A percentile compares a stretch with the other conserved stretches of the same genome.
These are phyloP conservation scores for Macadamia tetraphylla DNA, from an alignment of 164 flowering plant genomes.

Conservation along the genomic window DNA sequence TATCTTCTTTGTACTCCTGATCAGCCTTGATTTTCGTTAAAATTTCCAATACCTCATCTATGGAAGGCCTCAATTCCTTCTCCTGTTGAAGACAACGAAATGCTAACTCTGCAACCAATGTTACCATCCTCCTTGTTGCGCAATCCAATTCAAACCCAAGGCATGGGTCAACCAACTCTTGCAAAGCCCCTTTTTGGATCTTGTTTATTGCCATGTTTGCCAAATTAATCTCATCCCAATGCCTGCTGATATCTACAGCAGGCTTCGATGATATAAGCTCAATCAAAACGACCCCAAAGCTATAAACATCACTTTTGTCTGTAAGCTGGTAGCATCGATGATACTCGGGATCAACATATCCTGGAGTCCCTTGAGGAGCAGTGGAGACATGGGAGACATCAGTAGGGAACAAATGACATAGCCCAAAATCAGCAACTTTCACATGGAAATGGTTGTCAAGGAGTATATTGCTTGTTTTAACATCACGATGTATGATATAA, in stretches of 20 bases:
- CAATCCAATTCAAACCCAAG: no score
- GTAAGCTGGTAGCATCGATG: conserved; percentile 53
- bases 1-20: no score
- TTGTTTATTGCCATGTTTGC: no score
- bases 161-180: no score
- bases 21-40: no score
- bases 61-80: conserved; percentile 29
- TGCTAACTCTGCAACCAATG: conserved; percentile 2
- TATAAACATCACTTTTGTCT: conserved; percentile 56
- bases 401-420: background rate
- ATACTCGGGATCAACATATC: conserved; percentile 50
- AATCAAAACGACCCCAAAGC: conserved; percentile 57
- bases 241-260: no score
- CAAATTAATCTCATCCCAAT: no score
- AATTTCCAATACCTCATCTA: no score
- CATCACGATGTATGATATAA: background rate
- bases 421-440: conserved; percentile 1
- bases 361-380: no score
- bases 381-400: background rate
- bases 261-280: conserved; percentile 54
- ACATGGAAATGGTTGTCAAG: conserved; percentile 1
- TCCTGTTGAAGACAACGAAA: conserved; percentile 48
- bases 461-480: background rate
- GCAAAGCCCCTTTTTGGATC: no score
- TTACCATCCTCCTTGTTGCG: no score